Evolutionary conservation across 306 rosid genomes (phyloP).

Genomic region (Prosopis cineraria): DNA sequence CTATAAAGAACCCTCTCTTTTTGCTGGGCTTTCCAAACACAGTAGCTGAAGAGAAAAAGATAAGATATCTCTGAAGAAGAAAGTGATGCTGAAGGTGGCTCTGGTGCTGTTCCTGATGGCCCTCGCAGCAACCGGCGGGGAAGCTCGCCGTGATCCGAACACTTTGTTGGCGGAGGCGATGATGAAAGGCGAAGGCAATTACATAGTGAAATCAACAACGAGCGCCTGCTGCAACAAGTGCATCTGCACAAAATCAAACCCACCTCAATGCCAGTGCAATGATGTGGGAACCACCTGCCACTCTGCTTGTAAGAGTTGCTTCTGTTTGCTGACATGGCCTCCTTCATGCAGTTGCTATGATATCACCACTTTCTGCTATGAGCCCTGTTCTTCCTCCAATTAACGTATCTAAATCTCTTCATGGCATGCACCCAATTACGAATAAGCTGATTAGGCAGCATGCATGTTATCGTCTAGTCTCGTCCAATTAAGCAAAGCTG

Average conservation of each 20-base stretch:
- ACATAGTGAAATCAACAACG: background rate
- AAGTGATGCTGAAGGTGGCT: background rate
- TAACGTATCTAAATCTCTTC: too few relatives aligned
- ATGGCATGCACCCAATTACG: too few relatives aligned
- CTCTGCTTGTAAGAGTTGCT: background rate
- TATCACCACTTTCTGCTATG: background rate
- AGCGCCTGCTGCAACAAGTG: slow-evolving; percentile 16
- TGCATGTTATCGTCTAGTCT: too few relatives aligned
- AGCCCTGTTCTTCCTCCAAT: background rate
- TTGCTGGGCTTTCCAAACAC: too few relatives aligned
- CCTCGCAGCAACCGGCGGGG: background rate
- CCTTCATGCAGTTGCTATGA: background rate
- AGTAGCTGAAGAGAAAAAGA: too few relatives aligned
- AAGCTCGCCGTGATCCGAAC: background rate
- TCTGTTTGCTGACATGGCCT: background rate
- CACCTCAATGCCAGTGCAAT: background rate
- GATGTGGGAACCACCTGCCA: background rate
- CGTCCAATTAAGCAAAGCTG: background rate
- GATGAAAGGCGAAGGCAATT: background rate
- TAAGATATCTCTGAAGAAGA: background rate
- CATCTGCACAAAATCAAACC: slow-evolving; percentile 4
- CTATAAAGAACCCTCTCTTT: too few relatives aligned
- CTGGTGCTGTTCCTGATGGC: background rate
- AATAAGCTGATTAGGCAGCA: too few relatives aligned
- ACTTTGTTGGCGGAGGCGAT: background rate